Evolutionary conservation across 352 stramenopile genomes (phyloP).

Genomic region (Phytophthora capsici): DNA sequence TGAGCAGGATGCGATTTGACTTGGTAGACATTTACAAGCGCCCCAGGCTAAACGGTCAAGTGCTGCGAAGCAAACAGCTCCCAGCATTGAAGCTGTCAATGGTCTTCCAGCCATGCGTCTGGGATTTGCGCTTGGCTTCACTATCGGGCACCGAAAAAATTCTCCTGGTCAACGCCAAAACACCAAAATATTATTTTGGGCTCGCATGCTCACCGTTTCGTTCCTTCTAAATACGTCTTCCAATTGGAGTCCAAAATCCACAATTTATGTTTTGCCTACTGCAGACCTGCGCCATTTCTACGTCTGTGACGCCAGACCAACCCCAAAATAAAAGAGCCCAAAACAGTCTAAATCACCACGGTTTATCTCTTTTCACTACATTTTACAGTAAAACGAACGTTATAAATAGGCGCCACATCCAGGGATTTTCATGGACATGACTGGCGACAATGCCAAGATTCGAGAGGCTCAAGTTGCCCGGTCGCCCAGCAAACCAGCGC

Average conservation of each 20-base stretch:
- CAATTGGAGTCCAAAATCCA: conserved; percentile 7
- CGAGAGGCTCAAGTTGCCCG: conserved; percentile 20
- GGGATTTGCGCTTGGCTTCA: conserved; percentile 16
- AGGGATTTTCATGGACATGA: conserved; percentile 22
- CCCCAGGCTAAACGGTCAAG: background rate
- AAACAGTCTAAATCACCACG: background rate
- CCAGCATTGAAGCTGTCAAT: background rate
- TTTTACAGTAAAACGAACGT: conserved; percentile 4
- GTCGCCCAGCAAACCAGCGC: background rate
- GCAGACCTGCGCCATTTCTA: background rate
- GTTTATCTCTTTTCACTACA: conserved; percentile 3
- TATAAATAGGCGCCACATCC: conserved; percentile 15
- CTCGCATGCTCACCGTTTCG: background rate
- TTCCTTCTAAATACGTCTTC: conserved; percentile 15
- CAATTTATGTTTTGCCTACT: conserved; percentile 4
- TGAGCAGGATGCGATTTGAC: conserved; percentile 21
- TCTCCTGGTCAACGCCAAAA: conserved; percentile 3
- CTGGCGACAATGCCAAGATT: conserved; percentile 21
- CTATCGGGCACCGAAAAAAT: conserved; percentile 18
- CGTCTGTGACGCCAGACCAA: conserved; percentile 1
- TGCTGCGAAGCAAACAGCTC: background rate
- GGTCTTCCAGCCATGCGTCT: conserved; percentile 1
- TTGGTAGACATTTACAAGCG: background rate
- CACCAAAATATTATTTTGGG: conserved; percentile 1
- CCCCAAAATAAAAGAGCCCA: background rate